These are phyloP conservation scores for Saccharomycopsis oosterbeekiorum DNA, from an alignment of 805 yeast genomes.

Conservation along the genomic window DNA sequence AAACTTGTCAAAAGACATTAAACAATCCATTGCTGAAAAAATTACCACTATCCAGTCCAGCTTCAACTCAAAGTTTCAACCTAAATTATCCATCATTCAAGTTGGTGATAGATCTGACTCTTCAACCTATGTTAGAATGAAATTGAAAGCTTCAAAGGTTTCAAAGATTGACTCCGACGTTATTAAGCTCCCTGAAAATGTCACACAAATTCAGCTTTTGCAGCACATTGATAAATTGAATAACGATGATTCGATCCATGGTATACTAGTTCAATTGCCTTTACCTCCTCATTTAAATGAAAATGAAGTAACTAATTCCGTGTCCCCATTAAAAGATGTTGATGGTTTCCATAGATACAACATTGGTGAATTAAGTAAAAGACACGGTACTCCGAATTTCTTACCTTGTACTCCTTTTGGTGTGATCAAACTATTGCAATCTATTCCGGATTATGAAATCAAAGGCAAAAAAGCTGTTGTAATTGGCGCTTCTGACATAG, in stretches of 20 bases:
- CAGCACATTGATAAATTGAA: constrained; percentile 54
- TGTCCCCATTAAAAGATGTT: constrained; percentile 77
- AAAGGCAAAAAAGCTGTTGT: constrained; percentile 85
- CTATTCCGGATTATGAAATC: constrained; percentile 48
- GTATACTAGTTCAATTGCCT: constrained; percentile 84
- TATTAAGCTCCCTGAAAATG: constrained; percentile 52
- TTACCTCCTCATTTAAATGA: constrained; percentile 76
- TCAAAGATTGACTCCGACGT: constrained; percentile 66
- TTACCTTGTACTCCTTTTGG: constrained; percentile 97
- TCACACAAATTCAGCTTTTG: constrained; percentile 51
- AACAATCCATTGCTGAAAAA: constrained; percentile 28
- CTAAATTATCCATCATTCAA: constrained; percentile 75
- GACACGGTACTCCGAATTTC: constrained; percentile 74
- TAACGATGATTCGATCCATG: constrained; percentile 69
- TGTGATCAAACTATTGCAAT: constrained; percentile 66
- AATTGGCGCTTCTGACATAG: constrained; percentile 91
- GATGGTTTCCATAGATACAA: constrained; percentile 90
- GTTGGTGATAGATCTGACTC: constrained; percentile 89
- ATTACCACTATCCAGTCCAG: constrained; percentile 34
- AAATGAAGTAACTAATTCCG: constrained; percentile 68
- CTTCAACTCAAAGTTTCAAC: constrained; percentile 45
- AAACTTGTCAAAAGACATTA: constrained; percentile 25
- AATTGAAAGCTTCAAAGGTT: constrained; percentile 79
- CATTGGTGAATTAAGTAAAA: constrained; percentile 82
- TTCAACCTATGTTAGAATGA: constrained; percentile 83